Conservation (phyloP, 2,329 filamentous ascomycete species). For the Penicillium sp. region DNA sequence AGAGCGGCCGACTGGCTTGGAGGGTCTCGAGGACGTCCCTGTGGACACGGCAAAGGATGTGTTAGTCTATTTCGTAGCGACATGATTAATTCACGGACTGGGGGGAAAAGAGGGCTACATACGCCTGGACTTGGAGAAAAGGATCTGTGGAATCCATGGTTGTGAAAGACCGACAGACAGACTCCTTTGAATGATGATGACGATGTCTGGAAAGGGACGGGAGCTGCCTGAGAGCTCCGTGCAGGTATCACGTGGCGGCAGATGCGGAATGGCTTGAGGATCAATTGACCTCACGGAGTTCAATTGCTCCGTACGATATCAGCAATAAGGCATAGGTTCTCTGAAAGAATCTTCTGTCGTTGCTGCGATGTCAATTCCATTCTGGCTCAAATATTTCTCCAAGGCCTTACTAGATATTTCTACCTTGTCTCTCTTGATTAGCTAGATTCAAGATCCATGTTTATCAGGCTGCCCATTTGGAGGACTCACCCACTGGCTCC, state of each 20-base stretch:
- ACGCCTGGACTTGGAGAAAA: conserved; percentile 46
- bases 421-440: no score
- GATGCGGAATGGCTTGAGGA: neutral
- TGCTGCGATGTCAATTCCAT: no score
- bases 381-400: no score
- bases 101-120: conserved; percentile 10
- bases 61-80: no score
- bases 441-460: neutral
- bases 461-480: neutral
- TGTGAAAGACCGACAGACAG: neutral
- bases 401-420: no score
- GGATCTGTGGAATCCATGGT: conserved; percentile 38
- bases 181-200: conserved; percentile 4
- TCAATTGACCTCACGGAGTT: neutral
- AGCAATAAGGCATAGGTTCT: no score
- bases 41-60: conserved; percentile 2
- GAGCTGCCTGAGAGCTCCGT: conserved; percentile 7
- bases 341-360: no score
- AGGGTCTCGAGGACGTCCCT: conserved; percentile 88
- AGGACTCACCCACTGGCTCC: neutral
- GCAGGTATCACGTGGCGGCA: conserved; percentile 7
- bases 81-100: no score
- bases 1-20: conserved; percentile 72
- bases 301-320: neutral
- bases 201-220: neutral